A percentile compares a stretch with the other conserved stretches of the same genome.
These are phyloP conservation scores for Trametes elegans DNA, from an alignment of 768 basidiomycete species.

Conservation along the genomic window DNA sequence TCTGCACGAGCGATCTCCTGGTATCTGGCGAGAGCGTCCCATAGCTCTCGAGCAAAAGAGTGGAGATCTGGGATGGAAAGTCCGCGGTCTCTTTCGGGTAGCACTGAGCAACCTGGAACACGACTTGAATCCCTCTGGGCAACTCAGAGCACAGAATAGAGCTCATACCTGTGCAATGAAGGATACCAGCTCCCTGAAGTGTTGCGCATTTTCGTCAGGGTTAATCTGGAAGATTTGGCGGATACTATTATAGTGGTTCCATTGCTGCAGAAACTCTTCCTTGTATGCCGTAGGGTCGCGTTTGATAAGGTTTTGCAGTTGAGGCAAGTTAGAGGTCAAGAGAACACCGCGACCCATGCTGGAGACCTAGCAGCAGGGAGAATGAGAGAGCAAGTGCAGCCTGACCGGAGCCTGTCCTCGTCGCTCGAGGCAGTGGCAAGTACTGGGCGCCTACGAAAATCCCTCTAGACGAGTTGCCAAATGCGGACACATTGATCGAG, in stretches of 20 bases:
- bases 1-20: conserved; percentile 82
- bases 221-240: conserved; percentile 81
- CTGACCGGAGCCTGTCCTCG: too few relatives aligned
- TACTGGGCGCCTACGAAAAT: conserved; percentile 6
- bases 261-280: conserved; percentile 96
- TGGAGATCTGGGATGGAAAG: conserved; percentile 78
- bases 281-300: conserved; percentile 86
- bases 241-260: conserved; percentile 90
- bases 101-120: conserved; percentile 75
- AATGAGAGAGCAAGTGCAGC: not conserved
- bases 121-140: not conserved
- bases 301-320: conserved; percentile 96
- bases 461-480: not conserved
- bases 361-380: not conserved
- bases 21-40: conserved; percentile 75
- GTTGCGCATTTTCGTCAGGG: conserved; percentile 81
- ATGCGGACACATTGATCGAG: not conserved
- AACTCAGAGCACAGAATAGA: not conserved
- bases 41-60: conserved; percentile 77
- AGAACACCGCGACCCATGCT: conserved; percentile 66
- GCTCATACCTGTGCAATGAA: conserved; percentile 81
- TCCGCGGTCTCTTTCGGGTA: conserved; percentile 90
- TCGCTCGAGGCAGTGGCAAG: too few relatives aligned
- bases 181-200: conserved; percentile 83
- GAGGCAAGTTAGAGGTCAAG: conserved; percentile 87